Conservation (phyloP, 805 yeast genomes). For the Debaryomyces hansenii region DNA sequence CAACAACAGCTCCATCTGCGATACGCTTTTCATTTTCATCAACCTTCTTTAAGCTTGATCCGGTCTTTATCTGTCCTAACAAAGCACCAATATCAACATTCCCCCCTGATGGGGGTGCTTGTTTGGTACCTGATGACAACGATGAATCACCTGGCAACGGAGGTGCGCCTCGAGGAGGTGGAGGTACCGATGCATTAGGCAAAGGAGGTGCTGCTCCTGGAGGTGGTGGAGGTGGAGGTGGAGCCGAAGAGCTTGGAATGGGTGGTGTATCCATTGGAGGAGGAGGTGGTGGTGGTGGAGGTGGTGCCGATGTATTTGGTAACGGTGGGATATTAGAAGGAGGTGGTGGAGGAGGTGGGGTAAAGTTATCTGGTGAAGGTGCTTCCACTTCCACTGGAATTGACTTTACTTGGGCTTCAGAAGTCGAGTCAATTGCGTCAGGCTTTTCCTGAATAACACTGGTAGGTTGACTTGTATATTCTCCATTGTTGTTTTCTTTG, state of each 20-base stretch:
- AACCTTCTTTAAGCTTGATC: conserved; percentile 52
- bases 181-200: conserved; percentile 21
- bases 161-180: conserved; percentile 7
- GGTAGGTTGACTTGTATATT: not conserved
- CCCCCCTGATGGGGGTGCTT: conserved; percentile 24
- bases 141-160: conserved; percentile 33
- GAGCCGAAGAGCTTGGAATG: conserved; percentile 18
- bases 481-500: not conserved
- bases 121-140: conserved; percentile 13
- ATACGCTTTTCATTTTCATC: conserved; percentile 47
- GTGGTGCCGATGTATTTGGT: conserved; percentile 11
- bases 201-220: conserved; percentile 21
- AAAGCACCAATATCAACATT: conserved; percentile 46
- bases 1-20: conserved; percentile 47
- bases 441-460: not conserved
- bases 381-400: conserved; percentile 16
- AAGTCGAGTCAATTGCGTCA: conserved; percentile 9
- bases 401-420: conserved; percentile 13
- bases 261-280: conserved; percentile 9
- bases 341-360: conserved; percentile 8
- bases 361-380: conserved; percentile 2
- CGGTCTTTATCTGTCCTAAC: conserved; percentile 58
- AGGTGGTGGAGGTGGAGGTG: conserved; percentile 17
- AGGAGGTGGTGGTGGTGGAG: conserved; percentile 17
- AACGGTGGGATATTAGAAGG: conserved; percentile 6